Evolutionary conservation across 179 eudicot genomes (phyloP).

Genomic region (Silene noctiflora): DNA sequence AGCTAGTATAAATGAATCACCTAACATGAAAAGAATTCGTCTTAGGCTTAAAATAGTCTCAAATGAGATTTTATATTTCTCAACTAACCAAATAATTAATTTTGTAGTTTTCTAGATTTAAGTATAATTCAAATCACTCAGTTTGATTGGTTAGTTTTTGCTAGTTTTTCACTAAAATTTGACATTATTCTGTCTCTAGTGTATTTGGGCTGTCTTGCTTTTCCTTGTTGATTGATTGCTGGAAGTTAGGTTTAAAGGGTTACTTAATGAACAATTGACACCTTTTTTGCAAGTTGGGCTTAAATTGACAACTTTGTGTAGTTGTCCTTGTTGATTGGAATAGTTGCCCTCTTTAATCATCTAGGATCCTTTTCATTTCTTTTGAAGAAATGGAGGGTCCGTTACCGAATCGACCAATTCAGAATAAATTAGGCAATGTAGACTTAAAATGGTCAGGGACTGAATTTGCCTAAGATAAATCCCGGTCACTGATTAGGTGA

Average conservation of each 20-base stretch:
- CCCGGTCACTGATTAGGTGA: too few species aligned
- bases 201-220: neutral
- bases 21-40: too few species aligned
- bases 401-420: too few species aligned
- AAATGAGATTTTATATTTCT: too few species aligned
- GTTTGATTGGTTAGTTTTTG: neutral
- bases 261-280: neutral
- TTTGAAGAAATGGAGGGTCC: too few species aligned
- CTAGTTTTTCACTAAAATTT: neutral
- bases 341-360: neutral
- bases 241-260: neutral
- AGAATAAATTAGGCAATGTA: too few species aligned
- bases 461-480: too few species aligned
- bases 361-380: too few species aligned
- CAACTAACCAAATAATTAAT: neutral
- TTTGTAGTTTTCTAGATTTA: neutral
- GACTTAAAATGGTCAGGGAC: too few species aligned
- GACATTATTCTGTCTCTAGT: neutral
- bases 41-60: too few species aligned
- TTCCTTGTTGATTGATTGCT: slow-evolving; percentile 1
- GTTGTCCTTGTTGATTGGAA: slow-evolving; percentile 11
- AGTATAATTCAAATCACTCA: neutral
- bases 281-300: too few species aligned
- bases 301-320: slow-evolving; percentile 10
- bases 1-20: too few species aligned